These are phyloP conservation scores for Myxozyma monticola DNA, from an alignment of 805 yeast species.

Conservation along the genomic window DNA sequence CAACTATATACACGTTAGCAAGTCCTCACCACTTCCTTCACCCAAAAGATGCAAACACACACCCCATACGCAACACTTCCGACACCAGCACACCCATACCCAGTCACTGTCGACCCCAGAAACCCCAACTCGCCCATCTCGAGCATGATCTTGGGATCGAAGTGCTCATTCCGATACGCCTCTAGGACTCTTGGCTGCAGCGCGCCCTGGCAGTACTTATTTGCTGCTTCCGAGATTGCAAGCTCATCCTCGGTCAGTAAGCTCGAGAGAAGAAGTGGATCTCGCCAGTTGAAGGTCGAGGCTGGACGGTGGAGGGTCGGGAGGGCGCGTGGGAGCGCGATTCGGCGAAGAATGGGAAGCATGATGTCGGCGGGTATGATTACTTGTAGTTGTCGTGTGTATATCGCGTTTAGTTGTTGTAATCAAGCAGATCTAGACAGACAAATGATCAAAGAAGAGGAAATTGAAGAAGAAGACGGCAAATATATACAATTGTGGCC, in stretches of 20 bases:
- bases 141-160: slow-evolving; percentile 40
- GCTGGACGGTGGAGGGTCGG: slow-evolving; percentile 1
- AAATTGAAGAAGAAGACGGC: too few relatives aligned
- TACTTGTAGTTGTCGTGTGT: too few relatives aligned
- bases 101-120: slow-evolving; percentile 45
- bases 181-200: slow-evolving; percentile 45
- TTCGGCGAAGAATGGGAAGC: too few relatives aligned
- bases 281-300: slow-evolving; percentile 42
- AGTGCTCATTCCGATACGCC: slow-evolving; percentile 44
- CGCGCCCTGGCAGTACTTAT: slow-evolving; percentile 41
- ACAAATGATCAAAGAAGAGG: too few relatives aligned
- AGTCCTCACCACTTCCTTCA: background rate
- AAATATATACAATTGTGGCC: too few relatives aligned
- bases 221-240: slow-evolving; percentile 42
- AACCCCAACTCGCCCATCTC: slow-evolving; percentile 47
- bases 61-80: slow-evolving; percentile 46
- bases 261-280: slow-evolving; percentile 41
- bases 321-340: background rate
- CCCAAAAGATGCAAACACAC: background rate
- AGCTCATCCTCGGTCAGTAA: slow-evolving; percentile 43
- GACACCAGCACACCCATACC: slow-evolving; percentile 48
- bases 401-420: too few relatives aligned
- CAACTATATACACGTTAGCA: slow-evolving; percentile 26
- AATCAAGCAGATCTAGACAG: too few relatives aligned
- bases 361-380: too few relatives aligned